phyloP scores from a whole-genome alignment of 2,329 filamentous ascomycete genomes.

The Botryosphaeria dothidea region DNA sequence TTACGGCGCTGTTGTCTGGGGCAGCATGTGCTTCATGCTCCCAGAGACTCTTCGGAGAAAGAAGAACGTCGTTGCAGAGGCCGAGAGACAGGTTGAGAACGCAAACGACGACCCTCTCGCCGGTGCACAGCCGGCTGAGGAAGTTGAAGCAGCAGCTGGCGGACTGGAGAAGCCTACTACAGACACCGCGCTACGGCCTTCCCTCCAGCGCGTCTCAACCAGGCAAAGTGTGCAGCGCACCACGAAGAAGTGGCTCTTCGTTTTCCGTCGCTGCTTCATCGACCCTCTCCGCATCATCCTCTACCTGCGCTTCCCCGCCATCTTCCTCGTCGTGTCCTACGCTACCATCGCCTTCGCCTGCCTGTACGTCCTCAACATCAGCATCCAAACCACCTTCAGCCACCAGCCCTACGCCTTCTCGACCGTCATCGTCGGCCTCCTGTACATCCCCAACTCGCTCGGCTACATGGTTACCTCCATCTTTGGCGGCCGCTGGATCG shows the following conservation, averaged over 20 bases:
- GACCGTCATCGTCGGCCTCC: conserved; percentile 38
- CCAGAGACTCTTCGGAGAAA: conserved; percentile 33
- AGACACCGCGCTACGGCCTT: conserved; percentile 3
- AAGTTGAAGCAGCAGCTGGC: not conserved
- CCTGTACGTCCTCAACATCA: conserved; percentile 43
- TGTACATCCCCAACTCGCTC: conserved; percentile 39
- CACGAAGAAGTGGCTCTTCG: conserved; percentile 31
- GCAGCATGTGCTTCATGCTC: conserved; percentile 35
- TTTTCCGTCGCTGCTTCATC: conserved; percentile 37
- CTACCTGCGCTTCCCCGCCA: conserved; percentile 40
- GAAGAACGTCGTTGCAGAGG: conserved; percentile 9
- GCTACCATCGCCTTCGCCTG: conserved; percentile 41
- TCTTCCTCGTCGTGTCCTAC: conserved; percentile 41
- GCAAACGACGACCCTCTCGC: conserved; percentile 14
- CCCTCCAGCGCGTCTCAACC: conserved; percentile 32
- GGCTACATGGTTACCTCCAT: conserved; percentile 38
- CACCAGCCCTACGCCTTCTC: conserved; percentile 36
- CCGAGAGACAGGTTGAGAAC: conserved; percentile 21
- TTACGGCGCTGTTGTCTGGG: conserved; percentile 34
- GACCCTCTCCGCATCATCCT: conserved; percentile 40
- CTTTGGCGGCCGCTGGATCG: conserved; percentile 41
- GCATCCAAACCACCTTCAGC: conserved; percentile 38
- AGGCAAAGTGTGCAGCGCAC: conserved; percentile 35
- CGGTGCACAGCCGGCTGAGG: not conserved
- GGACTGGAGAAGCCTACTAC: conserved; percentile 1